Conservation (phyloP, 2,329 filamentous ascomycete species). For the Lasiodiplodia sp. region DNA sequence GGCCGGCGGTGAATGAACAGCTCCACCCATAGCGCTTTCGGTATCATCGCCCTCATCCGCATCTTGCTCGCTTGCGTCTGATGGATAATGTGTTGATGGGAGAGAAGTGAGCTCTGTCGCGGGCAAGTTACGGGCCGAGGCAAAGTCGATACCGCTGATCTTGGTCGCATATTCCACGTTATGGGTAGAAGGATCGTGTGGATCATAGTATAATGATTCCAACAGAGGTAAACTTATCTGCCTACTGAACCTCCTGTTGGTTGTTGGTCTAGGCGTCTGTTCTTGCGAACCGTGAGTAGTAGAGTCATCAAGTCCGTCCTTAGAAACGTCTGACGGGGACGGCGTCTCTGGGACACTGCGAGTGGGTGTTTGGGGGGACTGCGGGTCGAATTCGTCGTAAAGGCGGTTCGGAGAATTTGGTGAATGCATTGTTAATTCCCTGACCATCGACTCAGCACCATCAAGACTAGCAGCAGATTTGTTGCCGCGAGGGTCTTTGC, state of each 20-base stretch:
- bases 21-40: not conserved
- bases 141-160: conserved; percentile 55
- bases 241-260: conserved; percentile 45
- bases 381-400: conserved; percentile 46
- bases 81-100: conserved; percentile 17
- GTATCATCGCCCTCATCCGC: conserved; percentile 7
- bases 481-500: conserved; percentile 24
- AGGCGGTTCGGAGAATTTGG: conserved; percentile 49
- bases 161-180: conserved; percentile 55
- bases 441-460: conserved; percentile 57
- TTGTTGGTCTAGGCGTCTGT: conserved; percentile 47
- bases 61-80: conserved; percentile 20
- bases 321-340: not conserved
- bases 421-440: conserved; percentile 58
- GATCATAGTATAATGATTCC: conserved; percentile 54
- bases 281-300: conserved; percentile 38
- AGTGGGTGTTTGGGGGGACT: conserved; percentile 41
- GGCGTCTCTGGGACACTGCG: conserved; percentile 38
- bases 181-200: conserved; percentile 53
- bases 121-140: conserved; percentile 35
- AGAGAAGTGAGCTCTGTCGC: conserved; percentile 18
- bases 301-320: not conserved
- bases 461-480: conserved; percentile 49
- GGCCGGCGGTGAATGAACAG: conserved; percentile 11
- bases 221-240: conserved; percentile 54